Evolutionary conservation across 1,139 yeast genomes (phyloP), one percentile per base, ranked within the genome.

Genomic region (Scheffersomyces segobiensis): DNA sequence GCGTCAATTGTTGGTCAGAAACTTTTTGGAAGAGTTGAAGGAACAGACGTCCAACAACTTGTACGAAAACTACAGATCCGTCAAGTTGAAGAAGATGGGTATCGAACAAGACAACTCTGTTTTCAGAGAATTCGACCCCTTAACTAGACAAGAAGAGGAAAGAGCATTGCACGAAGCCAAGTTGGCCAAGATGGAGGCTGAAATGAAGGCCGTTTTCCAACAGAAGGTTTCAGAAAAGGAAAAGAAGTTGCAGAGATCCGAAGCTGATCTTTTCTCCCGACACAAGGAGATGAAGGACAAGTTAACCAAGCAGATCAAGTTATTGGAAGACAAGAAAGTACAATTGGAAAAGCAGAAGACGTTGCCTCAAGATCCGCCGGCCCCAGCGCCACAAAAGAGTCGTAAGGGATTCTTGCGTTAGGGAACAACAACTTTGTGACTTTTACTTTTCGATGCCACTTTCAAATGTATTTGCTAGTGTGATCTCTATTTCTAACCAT

Each of bases 241-340:
- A 77, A 91, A 93, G 83, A 93, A 93, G 80, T 86, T 96, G 73
- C 97, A 93, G 80, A 91, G 93, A 78, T 92, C 98, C 54, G 99
- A 96, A 78, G 97, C 97, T 59, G 99, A 96, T 76, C 85, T 96
- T 71, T 95, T 95, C 74, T 87, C 96, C 50, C 88, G 97, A 75
- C 99, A 96, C 77, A 91, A 92, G 75, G 98, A 95, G 74, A 93
- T 95, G 96, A 93, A 95, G 80, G 98, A 93, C 71, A 92, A 91
- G 76, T 84, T 95, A 71, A 83, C 90, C 66, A 90, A 90, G 74
- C 98, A 93, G 77, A 87, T 95, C 64, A 88, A 88, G 71, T 87
- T 93, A 67, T 84, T 95, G 71, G 98, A 95, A 75, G 98, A 93
- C 65, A 92, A 92, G 79, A 93, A 93, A 78, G 84, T 82, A 61